Conservation (phyloP, 148 eudicot genomes). For the Euryodendron excelsum region DNA sequence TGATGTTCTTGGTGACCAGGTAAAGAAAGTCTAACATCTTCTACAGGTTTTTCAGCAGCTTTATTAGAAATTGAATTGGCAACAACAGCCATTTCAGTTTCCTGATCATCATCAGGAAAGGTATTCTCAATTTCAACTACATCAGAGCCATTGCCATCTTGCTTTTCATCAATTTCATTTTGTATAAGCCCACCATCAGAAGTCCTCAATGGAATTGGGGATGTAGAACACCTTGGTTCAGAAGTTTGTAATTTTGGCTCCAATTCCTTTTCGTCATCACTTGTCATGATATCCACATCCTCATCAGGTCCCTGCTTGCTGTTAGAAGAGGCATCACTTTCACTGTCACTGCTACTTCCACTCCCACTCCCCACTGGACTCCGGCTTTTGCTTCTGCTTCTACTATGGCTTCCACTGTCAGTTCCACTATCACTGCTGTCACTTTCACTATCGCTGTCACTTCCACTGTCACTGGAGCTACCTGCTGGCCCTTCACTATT, state of each 20-base stretch:
- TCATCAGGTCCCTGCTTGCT: conserved; percentile 93
- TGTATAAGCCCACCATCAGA: conserved; percentile 37
- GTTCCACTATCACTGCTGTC: conserved; percentile 65
- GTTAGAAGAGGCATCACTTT: conserved; percentile 84
- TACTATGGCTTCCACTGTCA: conserved; percentile 49
- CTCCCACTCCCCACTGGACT: conserved; percentile 72
- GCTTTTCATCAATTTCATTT: conserved; percentile 38
- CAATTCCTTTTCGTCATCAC: conserved; percentile 75
- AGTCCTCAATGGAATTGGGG: conserved; percentile 40
- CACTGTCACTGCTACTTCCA: conserved; percentile 89
- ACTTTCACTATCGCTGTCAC: conserved; percentile 71
- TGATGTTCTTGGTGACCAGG: conserved; percentile 34
- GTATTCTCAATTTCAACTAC: conserved; percentile 62
- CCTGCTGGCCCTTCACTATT: conserved; percentile 50
- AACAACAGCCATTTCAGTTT: conserved; percentile 33
- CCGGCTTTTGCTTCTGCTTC: conserved; percentile 71
- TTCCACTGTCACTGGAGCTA: conserved; percentile 66
- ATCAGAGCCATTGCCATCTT: conserved; percentile 55
- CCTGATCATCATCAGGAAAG: conserved; percentile 43
- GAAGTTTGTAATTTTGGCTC: conserved; percentile 38
- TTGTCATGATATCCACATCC: conserved; percentile 79
- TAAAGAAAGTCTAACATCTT: conserved; percentile 29
- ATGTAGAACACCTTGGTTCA: conserved; percentile 33
- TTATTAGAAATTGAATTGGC: conserved; percentile 24
- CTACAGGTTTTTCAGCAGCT: conserved; percentile 29